Conservation (phyloP, 2,329 filamentous ascomycete genomes). For the Aureobasidium sp. region DNA sequence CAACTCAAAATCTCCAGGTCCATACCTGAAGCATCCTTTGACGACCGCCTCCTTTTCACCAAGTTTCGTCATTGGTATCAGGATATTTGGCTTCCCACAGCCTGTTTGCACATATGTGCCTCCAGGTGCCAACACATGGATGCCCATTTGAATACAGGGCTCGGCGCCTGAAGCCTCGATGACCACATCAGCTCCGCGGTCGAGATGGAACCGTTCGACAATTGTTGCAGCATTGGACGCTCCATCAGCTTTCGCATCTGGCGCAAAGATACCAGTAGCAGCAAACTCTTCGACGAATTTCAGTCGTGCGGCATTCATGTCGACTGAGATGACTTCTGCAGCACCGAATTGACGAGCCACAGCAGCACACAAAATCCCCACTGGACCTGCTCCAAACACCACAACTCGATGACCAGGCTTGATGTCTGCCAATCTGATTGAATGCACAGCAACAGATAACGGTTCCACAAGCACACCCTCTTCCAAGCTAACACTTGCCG, state of each 20-base stretch:
- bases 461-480: constrained; percentile 50
- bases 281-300: constrained; percentile 69
- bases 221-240: constrained; percentile 69
- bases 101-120: constrained; percentile 66
- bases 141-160: constrained; percentile 43
- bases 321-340: constrained; percentile 71
- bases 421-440: constrained; percentile 35
- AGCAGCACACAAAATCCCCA: constrained; percentile 80
- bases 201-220: constrained; percentile 56
- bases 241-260: constrained; percentile 48
- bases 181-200: constrained; percentile 41
- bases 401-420: constrained; percentile 41
- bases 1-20: constrained; percentile 77
- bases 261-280: constrained; percentile 64
- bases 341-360: constrained; percentile 81
- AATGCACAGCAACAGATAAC: constrained; percentile 45
- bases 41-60: constrained; percentile 84
- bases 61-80: constrained; percentile 83
- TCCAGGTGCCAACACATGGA: constrained; percentile 42
- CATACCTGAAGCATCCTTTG: constrained; percentile 85
- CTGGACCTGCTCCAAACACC: constrained; percentile 47
- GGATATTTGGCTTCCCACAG: constrained; percentile 84
- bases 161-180: constrained; percentile 45
- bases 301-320: constrained; percentile 74
- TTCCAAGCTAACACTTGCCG: constrained; percentile 40